Conservation (phyloP, 768 basidiomycete species). For the Suillus hirtellus region DNA sequence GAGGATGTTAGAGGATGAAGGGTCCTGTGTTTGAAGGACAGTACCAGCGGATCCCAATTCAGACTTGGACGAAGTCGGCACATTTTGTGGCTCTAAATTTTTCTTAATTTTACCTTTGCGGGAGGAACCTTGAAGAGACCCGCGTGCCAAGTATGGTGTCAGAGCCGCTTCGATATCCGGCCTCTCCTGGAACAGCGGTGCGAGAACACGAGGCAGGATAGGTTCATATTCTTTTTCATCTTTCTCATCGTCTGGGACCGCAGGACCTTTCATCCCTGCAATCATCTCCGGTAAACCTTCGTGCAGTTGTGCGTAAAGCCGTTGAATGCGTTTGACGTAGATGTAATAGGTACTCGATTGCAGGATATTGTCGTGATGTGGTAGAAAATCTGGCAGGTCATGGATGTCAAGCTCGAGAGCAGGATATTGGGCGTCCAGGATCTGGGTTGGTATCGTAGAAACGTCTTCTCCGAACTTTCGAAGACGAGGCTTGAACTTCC, state of each 20-base stretch:
- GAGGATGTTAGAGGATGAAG: not conserved
- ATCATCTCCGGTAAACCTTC: not conserved
- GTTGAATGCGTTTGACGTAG: not conserved
- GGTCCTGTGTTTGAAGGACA: not conserved
- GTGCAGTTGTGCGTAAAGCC: not conserved
- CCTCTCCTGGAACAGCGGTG: not conserved
- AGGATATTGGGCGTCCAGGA: slow-evolving; percentile 17
- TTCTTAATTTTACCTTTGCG: not conserved
- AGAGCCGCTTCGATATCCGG: not conserved
- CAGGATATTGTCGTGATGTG: not conserved
- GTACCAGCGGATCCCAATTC: not conserved
- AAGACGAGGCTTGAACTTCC: not conserved
- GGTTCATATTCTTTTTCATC: not conserved
- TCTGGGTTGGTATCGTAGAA: not conserved
- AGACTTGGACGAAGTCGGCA: not conserved
- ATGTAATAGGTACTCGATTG: not conserved
- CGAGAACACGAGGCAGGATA: slow-evolving; percentile 1
- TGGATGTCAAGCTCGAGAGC: slow-evolving; percentile 6
- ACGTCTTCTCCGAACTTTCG: slow-evolving; percentile 6
- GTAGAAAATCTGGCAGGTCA: not conserved
- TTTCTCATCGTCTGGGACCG: not conserved
- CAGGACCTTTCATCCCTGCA: not conserved
- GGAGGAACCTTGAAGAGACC: not conserved
- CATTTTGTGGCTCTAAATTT: not conserved
- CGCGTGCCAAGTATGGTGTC: not conserved